These are phyloP conservation scores for Tilletiopsis washingtonensis DNA, from an alignment of 1,284 basidiomycete genomes.

Conservation along the genomic window DNA sequence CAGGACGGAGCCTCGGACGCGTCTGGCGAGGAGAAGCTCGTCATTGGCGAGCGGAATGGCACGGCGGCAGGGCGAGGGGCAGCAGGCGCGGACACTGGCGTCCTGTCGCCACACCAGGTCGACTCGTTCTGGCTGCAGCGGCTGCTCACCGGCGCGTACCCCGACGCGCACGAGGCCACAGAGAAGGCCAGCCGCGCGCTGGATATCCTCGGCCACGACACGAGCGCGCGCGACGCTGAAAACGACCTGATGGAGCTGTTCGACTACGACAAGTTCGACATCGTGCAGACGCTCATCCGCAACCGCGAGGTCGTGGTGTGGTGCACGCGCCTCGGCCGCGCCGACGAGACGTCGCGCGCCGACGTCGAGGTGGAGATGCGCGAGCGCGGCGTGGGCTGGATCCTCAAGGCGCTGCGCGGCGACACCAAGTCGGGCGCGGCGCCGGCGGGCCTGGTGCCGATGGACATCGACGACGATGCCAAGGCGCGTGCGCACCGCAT, in stretches of 20 bases:
- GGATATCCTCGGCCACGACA: constrained; percentile 71
- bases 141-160: constrained; percentile 78
- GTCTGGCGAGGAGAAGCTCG: constrained; percentile 56
- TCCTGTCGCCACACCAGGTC: constrained; percentile 50
- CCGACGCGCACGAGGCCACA: constrained; percentile 87
- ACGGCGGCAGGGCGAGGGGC: no score
- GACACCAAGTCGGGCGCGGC: constrained; percentile 51
- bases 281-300: constrained; percentile 83
- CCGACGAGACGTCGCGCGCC: constrained; percentile 78
- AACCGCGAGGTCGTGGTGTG: constrained; percentile 94
- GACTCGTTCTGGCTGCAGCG: constrained; percentile 99
- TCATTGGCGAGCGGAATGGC: constrained; percentile 45
- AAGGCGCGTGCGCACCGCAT: constrained; percentile 51
- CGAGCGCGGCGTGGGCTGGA: constrained; percentile 93
- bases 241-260: constrained; percentile 96
- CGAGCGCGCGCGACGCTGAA: constrained; percentile 87
- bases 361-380: constrained; percentile 98
- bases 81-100: constrained; percentile 49
- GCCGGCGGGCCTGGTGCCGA: constrained; percentile 53
- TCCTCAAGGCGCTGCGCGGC: constrained; percentile 66
- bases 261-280: constrained; percentile 81
- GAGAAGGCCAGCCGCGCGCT: constrained; percentile 83
- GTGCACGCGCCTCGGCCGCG: constrained; percentile 92
- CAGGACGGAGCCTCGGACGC: constrained; percentile 59
- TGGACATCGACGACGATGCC: constrained; percentile 66